Evolutionary conservation across 148 eudicot genomes (phyloP).

Genomic region (Diospyros kaki): DNA sequence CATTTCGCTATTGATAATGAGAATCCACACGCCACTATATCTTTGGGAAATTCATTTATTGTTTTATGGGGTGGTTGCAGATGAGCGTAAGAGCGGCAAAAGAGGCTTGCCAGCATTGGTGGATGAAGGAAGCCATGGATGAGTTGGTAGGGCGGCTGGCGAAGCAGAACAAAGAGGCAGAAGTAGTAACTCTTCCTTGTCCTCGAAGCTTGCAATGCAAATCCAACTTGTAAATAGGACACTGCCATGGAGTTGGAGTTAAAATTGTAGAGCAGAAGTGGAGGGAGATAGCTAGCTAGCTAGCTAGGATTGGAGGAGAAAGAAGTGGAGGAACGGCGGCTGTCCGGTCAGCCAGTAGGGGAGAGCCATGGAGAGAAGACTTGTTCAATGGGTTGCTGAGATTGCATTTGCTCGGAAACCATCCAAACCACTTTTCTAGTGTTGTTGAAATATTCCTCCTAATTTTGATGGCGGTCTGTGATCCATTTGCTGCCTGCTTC

Average conservation of each 20-base stretch:
- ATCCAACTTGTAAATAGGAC: background rate
- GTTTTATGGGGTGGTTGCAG: slow-evolving; percentile 11
- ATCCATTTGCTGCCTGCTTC: no score
- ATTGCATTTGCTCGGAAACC: no score
- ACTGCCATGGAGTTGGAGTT: background rate
- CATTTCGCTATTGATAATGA: no score
- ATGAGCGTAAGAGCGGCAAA: slow-evolving; percentile 36
- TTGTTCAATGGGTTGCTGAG: no score
- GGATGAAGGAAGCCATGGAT: slow-evolving; percentile 62
- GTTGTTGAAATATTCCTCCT: no score
- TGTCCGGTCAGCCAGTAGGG: no score
- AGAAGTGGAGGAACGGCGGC: background rate
- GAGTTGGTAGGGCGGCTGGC: slow-evolving; percentile 23
- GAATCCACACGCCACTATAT: no score
- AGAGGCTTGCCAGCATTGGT: slow-evolving; percentile 36
- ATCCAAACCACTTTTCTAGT: no score
- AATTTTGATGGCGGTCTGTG: no score
- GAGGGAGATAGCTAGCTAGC: background rate
- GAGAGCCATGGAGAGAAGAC: no score
- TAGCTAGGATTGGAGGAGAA: slow-evolving; percentile 4
- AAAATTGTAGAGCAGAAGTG: background rate
- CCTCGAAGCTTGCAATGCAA: background rate
- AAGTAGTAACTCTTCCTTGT: background rate
- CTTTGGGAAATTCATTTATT: no score
- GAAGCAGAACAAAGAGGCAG: background rate